These are phyloP conservation scores for Umbelopsis sp. DNA, from an alignment of 371 early-diverging fungal species.

Conservation along the genomic window DNA sequence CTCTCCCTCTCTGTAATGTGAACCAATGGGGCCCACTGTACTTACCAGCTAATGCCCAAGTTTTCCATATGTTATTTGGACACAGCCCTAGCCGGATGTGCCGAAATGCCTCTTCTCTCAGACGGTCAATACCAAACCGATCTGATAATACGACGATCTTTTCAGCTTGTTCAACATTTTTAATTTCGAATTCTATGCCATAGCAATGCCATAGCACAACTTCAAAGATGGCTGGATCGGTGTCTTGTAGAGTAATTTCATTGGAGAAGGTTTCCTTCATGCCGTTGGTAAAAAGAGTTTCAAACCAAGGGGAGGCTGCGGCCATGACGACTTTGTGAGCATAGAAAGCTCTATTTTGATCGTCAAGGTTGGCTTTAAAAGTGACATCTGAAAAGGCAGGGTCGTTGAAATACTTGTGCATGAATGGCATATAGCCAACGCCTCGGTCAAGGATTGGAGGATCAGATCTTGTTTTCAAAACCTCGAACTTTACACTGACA, in stretches of 20 bases:
- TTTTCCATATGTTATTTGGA: slow-evolving; percentile 55
- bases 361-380: slow-evolving; percentile 46
- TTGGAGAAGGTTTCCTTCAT: slow-evolving; percentile 62
- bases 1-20: not conserved
- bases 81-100: slow-evolving; percentile 44
- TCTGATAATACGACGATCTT: slow-evolving; percentile 57
- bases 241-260: slow-evolving; percentile 49
- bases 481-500: slow-evolving; percentile 56
- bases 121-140: slow-evolving; percentile 46
- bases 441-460: slow-evolving; percentile 27
- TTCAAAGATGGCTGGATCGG: slow-evolving; percentile 47
- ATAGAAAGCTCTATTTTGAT: slow-evolving; percentile 35
- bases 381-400: slow-evolving; percentile 58
- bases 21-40: not conserved
- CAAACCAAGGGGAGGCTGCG: slow-evolving; percentile 57
- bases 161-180: slow-evolving; percentile 46
- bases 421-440: slow-evolving; percentile 29
- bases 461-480: slow-evolving; percentile 52
- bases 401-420: slow-evolving; percentile 51
- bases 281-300: slow-evolving; percentile 61
- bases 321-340: slow-evolving; percentile 59
- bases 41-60: slow-evolving; percentile 57
- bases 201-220: slow-evolving; percentile 56
- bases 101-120: slow-evolving; percentile 57
- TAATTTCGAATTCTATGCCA: slow-evolving; percentile 44